These are phyloP conservation scores for Pseudopediastrum boryanum DNA, from an alignment of 139 green algal genomes.

Conservation along the genomic window DNA sequence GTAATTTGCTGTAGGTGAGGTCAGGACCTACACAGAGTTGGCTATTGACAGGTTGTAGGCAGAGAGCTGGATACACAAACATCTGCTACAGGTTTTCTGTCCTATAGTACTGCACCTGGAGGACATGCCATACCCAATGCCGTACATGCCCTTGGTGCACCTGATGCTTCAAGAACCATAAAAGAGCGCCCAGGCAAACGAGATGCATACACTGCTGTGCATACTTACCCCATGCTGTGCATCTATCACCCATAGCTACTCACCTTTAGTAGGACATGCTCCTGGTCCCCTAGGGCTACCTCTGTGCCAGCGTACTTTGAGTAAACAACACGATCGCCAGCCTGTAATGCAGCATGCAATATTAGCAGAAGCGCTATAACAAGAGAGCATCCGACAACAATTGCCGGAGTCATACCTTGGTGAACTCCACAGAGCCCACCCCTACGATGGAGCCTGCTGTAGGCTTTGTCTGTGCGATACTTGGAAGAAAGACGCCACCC, in stretches of 20 bases:
- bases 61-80: no score
- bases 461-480: conserved; percentile 73
- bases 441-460: conserved; percentile 79
- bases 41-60: no score
- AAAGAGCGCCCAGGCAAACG: no score
- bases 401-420: conserved; percentile 47
- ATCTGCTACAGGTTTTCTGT: no score
- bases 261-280: conserved; percentile 93
- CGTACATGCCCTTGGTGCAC: no score
- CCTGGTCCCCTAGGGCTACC: conserved; percentile 73
- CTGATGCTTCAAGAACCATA: no score
- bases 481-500: conserved; percentile 91
- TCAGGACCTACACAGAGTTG: no score
- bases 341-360: conserved; percentile 36
- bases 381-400: background rate
- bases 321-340: conserved; percentile 92
- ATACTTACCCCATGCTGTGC: background rate
- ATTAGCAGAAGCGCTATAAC: conserved; percentile 1
- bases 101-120: no score
- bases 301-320: conserved; percentile 96
- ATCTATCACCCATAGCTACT: background rate
- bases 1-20: no score
- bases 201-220: no score
- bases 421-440: conserved; percentile 67
- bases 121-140: no score